Evolutionary conservation across 2,329 filamentous ascomycete species (phyloP), one percentile per base, ranked within the genome.

Genomic region (Beauveria asiatica): DNA sequence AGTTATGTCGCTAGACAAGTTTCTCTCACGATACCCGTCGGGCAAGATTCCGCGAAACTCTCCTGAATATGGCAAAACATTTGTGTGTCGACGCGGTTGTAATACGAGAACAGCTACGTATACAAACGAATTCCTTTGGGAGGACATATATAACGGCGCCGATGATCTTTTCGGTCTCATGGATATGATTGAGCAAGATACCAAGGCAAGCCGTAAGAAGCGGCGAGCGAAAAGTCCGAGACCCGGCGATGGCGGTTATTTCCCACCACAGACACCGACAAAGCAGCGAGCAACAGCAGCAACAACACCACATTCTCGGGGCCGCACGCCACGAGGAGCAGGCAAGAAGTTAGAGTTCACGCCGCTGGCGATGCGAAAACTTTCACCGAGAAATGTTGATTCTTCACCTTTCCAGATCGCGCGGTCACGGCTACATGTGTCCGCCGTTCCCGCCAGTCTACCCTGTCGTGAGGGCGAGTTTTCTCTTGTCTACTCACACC

Each of bases 391-490:
- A 39, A 84, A 89, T 65, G 81, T 89, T 60, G 83, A 91, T 48
- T 85, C 87, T 2, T 96, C 94, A 0, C 94, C 94, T 0, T 97
- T 97, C 69, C 92, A 96, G 67, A 83, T 95, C 62, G 95, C 94
- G 52, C 86, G 95, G 21, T 92, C 86, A 30, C 87, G 90, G 49
- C 83, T 99, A 1, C 94, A 99, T 70, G 94, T 99, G 30, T 94
- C 95, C 0, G 90, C 94, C 0, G 92, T 99, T 3, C 94, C 94
- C 1, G 82, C 87, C 13, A 90, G 90, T 49, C 81, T 99, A 6
- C 94, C 94, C 10, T 97, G 94, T 70, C 87, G 94, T 63, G 93
- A 97, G 70, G 85, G 85, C 39, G 95, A 99, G 70, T 99, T 99
- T 72, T 84, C 87, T 10, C 85, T 90, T 2, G 94, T 99, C 7